phyloP scores from a whole-genome alignment of 2,329 filamentous ascomycete species.

The Penicillium sp. region DNA sequence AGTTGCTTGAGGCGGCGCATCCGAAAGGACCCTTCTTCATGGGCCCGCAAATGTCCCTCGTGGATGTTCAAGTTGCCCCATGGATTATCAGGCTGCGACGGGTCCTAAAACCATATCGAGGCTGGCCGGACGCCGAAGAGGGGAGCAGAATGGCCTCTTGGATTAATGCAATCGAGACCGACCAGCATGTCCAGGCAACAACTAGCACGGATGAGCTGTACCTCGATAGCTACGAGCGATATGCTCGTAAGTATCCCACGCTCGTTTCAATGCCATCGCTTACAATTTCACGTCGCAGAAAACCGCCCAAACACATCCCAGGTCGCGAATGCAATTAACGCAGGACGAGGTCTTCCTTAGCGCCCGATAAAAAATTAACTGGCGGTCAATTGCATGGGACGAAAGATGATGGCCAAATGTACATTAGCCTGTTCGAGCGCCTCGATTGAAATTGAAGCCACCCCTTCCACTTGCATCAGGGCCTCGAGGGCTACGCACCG shows the following conservation, averaged over 20 bases:
- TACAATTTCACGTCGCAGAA: conserved; percentile 40
- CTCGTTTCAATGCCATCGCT: not conserved
- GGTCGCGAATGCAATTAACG: conserved; percentile 60
- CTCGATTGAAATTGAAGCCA: conserved; percentile 73
- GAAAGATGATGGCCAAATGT: conserved; percentile 9
- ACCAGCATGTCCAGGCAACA: conserved; percentile 64
- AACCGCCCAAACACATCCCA: conserved; percentile 60
- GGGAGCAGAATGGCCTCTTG: conserved; percentile 67
- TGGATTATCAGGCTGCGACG: conserved; percentile 69
- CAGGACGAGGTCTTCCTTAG: conserved; percentile 54
- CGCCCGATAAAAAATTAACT: not conserved
- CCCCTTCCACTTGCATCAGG: conserved; percentile 74
- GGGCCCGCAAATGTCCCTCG: conserved; percentile 58
- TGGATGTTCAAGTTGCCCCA: conserved; percentile 73
- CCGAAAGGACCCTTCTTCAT: conserved; percentile 68
- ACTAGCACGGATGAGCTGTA: conserved; percentile 67
- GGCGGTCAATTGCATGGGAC: not conserved
- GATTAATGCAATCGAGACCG: conserved; percentile 67
- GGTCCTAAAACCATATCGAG: conserved; percentile 63
- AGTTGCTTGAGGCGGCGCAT: conserved; percentile 58
- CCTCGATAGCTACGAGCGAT: conserved; percentile 65
- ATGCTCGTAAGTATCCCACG: conserved; percentile 49
- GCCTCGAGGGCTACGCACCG: conserved; percentile 72
- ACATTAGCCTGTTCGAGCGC: conserved; percentile 46
- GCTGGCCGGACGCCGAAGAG: conserved; percentile 63